These are phyloP conservation scores for Rhytidiadelphus loreus DNA, from an alignment of 225 moss, liverwort and hornwort species.

Conservation along the genomic window DNA sequence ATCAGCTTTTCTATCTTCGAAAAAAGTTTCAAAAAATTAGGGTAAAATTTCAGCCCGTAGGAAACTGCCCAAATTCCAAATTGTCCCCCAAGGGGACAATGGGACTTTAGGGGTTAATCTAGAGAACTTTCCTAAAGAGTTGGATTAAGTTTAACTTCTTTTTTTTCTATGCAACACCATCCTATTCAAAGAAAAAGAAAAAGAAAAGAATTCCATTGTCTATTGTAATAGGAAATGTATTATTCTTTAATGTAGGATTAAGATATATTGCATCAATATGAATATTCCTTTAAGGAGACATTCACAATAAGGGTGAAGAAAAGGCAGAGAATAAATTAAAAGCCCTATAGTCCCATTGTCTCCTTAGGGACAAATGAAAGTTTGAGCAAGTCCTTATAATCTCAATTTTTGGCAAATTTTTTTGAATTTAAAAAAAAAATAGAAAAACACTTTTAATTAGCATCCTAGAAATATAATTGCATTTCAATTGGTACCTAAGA, in stretches of 20 bases:
- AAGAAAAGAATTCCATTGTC: accelerated
- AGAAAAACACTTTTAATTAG: too few species aligned
- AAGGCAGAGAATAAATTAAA: not conserved
- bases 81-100: too few species aligned
- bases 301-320: not conserved
- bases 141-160: not conserved
- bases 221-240: not conserved
- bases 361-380: not conserved
- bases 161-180: too few species aligned
- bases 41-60: too few species aligned
- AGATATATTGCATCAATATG: not conserved
- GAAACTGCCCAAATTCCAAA: too few species aligned
- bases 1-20: too few species aligned
- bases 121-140: not conserved
- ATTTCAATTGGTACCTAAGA: accelerated
- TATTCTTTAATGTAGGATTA: not conserved
- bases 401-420: not conserved
- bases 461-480: not conserved
- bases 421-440: too few species aligned
- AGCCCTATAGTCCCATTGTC: not conserved
- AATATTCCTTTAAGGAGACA: not conserved
- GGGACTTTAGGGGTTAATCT: too few species aligned
- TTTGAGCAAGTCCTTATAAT: accelerated
- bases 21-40: too few species aligned
- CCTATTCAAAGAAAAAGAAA: not conserved